These are phyloP conservation scores for Fallopia convolvulus DNA, from an alignment of 148 eudicot species.

Conservation along the genomic window DNA sequence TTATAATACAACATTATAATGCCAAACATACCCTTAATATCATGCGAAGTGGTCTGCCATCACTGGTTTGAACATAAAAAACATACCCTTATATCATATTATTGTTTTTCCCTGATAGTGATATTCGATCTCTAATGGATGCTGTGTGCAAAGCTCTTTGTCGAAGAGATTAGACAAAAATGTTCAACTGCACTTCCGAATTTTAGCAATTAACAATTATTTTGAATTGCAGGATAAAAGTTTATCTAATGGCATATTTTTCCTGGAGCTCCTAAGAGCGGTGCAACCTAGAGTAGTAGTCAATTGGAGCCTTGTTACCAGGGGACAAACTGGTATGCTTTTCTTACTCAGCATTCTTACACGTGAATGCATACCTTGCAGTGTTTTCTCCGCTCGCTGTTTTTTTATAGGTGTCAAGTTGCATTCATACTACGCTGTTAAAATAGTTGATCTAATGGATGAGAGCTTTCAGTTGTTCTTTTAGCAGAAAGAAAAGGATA, in stretches of 20 bases:
- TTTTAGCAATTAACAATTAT: background rate
- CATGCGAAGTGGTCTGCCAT: no score
- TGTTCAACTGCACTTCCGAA: background rate
- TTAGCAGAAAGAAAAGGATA: background rate
- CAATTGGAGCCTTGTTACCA: constrained; percentile 97
- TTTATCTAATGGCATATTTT: constrained; percentile 76
- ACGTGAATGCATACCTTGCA: background rate
- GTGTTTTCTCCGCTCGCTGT: background rate
- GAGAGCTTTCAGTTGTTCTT: background rate
- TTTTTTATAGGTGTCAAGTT: background rate
- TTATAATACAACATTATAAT: background rate
- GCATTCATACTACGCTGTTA: background rate
- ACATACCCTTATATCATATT: background rate
- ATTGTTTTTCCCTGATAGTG: background rate
- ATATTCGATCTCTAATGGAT: background rate
- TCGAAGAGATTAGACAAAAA: background rate
- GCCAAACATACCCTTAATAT: background rate
- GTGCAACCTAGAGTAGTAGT: constrained; percentile 88
- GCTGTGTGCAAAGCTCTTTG: background rate
- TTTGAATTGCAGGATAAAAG: constrained; percentile 64
- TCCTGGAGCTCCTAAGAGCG: constrained; percentile 93
- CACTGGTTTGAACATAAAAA: background rate
- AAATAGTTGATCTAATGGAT: background rate
- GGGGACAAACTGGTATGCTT: constrained; percentile 74
- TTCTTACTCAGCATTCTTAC: background rate